Evolutionary conservation across 1,284 basidiomycete species (phyloP), one percentile per base, ranked within the genome.

Genomic region (Tilletia walkeri): DNA sequence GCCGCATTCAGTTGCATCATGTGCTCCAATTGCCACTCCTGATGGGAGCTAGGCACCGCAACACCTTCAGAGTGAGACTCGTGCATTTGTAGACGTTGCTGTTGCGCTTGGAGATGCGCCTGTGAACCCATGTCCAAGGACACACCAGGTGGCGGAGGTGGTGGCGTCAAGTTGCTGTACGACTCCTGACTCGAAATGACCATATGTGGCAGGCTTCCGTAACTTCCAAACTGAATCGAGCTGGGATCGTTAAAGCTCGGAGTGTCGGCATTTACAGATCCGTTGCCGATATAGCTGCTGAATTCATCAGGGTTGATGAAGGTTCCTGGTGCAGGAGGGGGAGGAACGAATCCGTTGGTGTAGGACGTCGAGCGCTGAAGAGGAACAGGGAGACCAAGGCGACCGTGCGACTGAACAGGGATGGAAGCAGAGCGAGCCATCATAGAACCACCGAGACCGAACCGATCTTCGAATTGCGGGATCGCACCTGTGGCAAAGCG

Each of bases 161-260:
- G 59, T 39, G 59, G 59, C 59, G 59, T 63, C 36, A 63, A n/a
- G n/a, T 38, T 63, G 59, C 39, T 63, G 59, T 63, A 63, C 30
- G 30, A 36, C 34, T 63, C 59, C 59, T 63, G 59, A 36, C 59
- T 63, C 36, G 59, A 63, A 36, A 63, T 63, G 12, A 63, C 59
- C 59, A 63, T 63, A 34, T 63, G 59, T 7, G 59, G 59, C 34
- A 63, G 6, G 59, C 39, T 63, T 20, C 34, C 38, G 36, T 39
- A 63, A 16, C 59, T 38, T 10, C 36, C 36, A 36, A 63, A 63
- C 34, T 63, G 59, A 20, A 63, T 63, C 36, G 59, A 63, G 38
- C 59, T 63, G 3, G 59, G 59, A 63, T 63, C 59, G 2, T 34
- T 9, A 39, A 63, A 38, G 36, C 59, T 63, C 3, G n/a, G 30